A percentile compares a stretch with the other conserved stretches of the same genome.
These are phyloP conservation scores for Tetrahymena malaccensis DNA, from an alignment of 73 alveolate genomes.

Conservation along the genomic window DNA sequence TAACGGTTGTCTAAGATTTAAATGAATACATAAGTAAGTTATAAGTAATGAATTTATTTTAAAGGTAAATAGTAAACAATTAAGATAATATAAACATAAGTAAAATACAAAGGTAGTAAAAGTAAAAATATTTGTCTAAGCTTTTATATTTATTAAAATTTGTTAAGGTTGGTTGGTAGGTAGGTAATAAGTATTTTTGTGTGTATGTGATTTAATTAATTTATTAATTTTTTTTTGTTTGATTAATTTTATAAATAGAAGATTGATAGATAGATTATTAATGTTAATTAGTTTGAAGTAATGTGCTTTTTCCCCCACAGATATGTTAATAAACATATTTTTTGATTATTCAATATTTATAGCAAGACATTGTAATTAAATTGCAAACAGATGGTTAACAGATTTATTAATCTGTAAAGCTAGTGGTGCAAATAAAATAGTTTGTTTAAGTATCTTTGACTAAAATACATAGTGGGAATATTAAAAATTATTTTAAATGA, in stretches of 20 bases:
- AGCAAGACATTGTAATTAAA: too few relatives aligned
- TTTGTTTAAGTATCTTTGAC: neutral
- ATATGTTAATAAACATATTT: too few relatives aligned
- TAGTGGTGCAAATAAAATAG: neutral
- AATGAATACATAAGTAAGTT: neutral
- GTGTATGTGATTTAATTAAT: neutral
- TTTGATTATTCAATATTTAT: neutral
- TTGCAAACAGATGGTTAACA: neutral
- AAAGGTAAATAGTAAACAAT: neutral
- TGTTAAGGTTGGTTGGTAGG: neutral
- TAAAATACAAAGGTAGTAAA: neutral
- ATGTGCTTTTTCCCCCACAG: neutral
- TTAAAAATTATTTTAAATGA: too few relatives aligned
- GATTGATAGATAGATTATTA: too few relatives aligned
- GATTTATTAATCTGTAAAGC: neutral
- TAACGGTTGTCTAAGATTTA: too few relatives aligned
- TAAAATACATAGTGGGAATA: neutral
- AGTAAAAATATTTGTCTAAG: neutral
- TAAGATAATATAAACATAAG: neutral
- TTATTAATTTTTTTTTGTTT: too few relatives aligned
- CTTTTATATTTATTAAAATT: too few relatives aligned
- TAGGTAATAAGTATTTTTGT: neutral
- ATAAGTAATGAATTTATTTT: too few relatives aligned
- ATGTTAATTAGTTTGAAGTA: neutral
- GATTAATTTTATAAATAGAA: neutral